Base-by-base conservation (phyloP, 2,329 filamentous ascomycete species). In the Colletotrichum spaethianum region DNA sequence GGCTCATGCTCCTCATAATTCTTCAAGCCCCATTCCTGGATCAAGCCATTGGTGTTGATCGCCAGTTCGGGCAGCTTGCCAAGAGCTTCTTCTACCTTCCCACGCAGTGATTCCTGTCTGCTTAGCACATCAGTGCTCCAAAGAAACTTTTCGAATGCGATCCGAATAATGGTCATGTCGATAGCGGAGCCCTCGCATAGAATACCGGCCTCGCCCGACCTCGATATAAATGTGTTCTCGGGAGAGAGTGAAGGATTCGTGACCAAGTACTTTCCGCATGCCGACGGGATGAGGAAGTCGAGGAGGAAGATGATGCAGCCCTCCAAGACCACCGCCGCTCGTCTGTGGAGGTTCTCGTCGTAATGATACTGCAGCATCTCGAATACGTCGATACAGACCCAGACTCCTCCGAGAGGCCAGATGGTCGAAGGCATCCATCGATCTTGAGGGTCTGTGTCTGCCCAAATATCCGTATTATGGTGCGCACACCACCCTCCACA, bases 1-100 rank as follows among this genome's bases (percentile, higher is more conserved):
- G 83, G 84, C 59, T 88, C 86, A 4, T 80, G 77, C 71, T 81
- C 84, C 12, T 76, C 73, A 52, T 83, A 81, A 8, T 85, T 77
- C 3, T 78, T 79, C 2, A 80, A 80, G n/a, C 86, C 84, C 83
- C 83, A 86, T 77, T 86, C 84, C 31, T 83, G 82, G 14, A 86
- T 80, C 42, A 81, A 77, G 2, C 82, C 83, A 14, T 77, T 3
- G 75, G 72, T 16, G 20, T 73, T 74, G 12, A 67, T 66, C 28
- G 46, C 40, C n/a, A 78, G 70, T 2, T 74, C 71, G 3, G 78
- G 78, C 1, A 79, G 70, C 59, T 14, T 74, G 8, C 31, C 28
- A 7, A 74, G 44, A 6, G 55, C 42, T 1, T 62, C 70, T 14
- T 23, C 26, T 6, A 73, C 73, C 23, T 46, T 66, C 8, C 40